These are phyloP conservation scores for Blastobotrys americana DNA, from an alignment of 805 yeast genomes.

Conservation along the genomic window DNA sequence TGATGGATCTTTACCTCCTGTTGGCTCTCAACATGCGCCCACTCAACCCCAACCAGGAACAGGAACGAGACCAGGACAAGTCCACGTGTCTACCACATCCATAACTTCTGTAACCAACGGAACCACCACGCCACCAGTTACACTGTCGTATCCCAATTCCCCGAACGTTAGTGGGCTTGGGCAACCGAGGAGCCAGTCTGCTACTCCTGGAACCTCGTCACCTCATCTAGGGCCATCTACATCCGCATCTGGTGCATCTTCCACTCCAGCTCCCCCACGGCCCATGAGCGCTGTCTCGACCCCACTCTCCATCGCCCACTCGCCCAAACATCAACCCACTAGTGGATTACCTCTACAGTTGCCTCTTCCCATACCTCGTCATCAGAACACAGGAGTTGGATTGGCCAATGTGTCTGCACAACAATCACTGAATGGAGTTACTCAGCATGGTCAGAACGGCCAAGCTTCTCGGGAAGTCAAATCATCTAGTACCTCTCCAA, in stretches of 20 bases:
- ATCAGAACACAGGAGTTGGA: not conserved
- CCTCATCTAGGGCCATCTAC: constrained; percentile 1
- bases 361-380: constrained; percentile 2
- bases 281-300: constrained; percentile 3
- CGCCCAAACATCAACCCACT: constrained; percentile 1
- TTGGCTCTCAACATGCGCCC: no score
- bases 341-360: constrained; percentile 4
- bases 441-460: constrained; percentile 3
- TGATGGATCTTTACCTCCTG: no score
- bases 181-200: not conserved
- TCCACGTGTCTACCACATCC: no score
- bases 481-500: constrained; percentile 1
- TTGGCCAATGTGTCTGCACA: not conserved
- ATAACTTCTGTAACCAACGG: no score
- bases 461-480: not conserved
- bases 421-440: not conserved
- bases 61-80: no score
- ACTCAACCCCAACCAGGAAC: no score
- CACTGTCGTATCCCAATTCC: constrained; percentile 9
- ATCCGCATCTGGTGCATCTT: constrained; percentile 2
- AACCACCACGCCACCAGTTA: not conserved
- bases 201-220: not conserved
- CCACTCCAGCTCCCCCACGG: constrained; percentile 5
- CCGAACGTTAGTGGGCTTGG: constrained; percentile 1
- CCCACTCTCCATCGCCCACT: constrained; percentile 4